These are phyloP conservation scores for Pachyrhizus erosus DNA, from an alignment of 306 rosid genomes.

Conservation along the genomic window DNA sequence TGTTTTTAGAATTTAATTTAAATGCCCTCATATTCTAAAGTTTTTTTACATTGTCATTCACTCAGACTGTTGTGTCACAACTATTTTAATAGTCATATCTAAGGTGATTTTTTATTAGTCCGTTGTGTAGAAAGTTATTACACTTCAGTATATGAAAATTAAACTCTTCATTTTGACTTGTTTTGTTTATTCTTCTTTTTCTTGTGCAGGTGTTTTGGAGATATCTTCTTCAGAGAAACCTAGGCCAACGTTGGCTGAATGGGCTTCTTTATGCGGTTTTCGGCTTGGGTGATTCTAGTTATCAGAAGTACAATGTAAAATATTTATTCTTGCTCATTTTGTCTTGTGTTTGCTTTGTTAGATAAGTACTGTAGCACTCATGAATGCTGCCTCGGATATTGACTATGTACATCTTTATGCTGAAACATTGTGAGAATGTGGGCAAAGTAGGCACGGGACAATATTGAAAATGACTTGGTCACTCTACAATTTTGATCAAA, in stretches of 20 bases:
- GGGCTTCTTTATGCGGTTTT: constrained; percentile 81
- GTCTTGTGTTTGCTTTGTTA: constrained; percentile 18
- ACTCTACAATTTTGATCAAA: not conserved
- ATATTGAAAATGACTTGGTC: constrained; percentile 1
- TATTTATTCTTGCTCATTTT: constrained; percentile 18
- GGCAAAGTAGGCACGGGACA: not conserved
- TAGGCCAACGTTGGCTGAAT: constrained; percentile 71
- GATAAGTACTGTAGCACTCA: not conserved
- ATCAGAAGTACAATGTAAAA: constrained; percentile 87
- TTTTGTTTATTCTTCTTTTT: constrained; percentile 33
- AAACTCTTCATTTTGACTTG: not conserved
- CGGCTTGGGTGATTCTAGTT: constrained; percentile 94
- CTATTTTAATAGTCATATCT: not conserved
- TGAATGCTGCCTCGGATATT: not conserved
- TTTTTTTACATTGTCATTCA: not conserved
- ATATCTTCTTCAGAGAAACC: constrained; percentile 77
- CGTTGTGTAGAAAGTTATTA: not conserved
- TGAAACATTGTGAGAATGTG: constrained; percentile 11
- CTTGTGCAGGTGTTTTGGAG: constrained; percentile 84
- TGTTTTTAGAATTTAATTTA: not conserved
- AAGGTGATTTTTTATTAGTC: not conserved
- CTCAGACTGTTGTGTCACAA: not conserved
- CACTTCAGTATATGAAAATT: not conserved
- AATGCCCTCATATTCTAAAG: not conserved
- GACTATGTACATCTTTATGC: not conserved